These are phyloP conservation scores for Bipolaris gigantea DNA, from an alignment of 2,329 filamentous ascomycete genomes.

Conservation along the genomic window DNA sequence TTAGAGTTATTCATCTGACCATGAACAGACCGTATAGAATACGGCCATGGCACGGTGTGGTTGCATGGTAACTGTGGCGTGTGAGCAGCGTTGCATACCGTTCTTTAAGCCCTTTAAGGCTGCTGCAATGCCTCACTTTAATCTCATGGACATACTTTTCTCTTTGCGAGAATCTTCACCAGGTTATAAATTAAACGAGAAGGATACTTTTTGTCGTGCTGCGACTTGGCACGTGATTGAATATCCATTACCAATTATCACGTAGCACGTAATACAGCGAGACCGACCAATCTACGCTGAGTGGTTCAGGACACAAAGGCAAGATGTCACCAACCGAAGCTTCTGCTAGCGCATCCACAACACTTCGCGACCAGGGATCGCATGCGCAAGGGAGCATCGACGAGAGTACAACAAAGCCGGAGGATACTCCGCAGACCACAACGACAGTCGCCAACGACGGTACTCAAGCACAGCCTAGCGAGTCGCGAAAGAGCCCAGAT, in stretches of 20 bases:
- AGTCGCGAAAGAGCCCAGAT: not conserved
- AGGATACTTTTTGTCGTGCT: not conserved
- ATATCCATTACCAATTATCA: not conserved
- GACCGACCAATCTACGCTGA: not conserved
- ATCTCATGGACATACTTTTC: not conserved
- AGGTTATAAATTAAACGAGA: not conserved
- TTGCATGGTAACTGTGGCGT: not conserved
- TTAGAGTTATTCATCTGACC: not conserved
- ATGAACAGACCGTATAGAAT: not conserved
- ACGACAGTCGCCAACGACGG: not conserved
- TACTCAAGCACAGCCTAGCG: not conserved
- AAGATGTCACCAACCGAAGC: slow-evolving; percentile 11
- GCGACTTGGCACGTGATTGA: not conserved
- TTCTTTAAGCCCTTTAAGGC: not conserved
- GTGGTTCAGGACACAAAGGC: not conserved
- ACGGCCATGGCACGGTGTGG: not conserved
- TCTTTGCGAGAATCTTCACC: not conserved
- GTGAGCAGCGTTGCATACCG: not conserved
- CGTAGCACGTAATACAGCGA: not conserved
- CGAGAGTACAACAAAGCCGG: not conserved
- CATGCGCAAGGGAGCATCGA: not conserved
- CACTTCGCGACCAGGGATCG: not conserved
- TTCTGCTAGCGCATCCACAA: slow-evolving; percentile 3
- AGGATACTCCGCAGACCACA: not conserved
- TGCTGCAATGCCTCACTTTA: not conserved